Evolutionary conservation across 2,329 filamentous ascomycete genomes (phyloP).

Genomic region (Incumbomyces lentus): DNA sequence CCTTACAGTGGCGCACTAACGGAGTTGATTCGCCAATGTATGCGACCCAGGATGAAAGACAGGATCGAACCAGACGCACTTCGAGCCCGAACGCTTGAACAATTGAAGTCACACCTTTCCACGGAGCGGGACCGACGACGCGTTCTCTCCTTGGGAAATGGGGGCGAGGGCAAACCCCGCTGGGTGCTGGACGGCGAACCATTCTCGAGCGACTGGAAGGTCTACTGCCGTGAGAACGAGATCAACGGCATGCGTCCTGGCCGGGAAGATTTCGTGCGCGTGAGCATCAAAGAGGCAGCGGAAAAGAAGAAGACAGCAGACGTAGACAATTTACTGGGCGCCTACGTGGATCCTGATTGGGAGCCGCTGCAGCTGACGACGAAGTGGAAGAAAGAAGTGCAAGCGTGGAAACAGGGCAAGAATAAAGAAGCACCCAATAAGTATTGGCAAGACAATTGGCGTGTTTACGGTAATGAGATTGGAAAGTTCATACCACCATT

Average conservation of each 20-base stretch:
- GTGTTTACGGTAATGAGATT: not conserved
- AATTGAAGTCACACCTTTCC: no score
- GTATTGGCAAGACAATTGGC: not conserved
- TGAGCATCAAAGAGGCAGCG: not conserved
- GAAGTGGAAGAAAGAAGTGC: not conserved
- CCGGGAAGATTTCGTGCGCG: not conserved
- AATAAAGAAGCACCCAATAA: not conserved
- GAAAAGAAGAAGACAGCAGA: not conserved
- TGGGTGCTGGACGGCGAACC: not conserved
- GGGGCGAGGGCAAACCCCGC: not conserved
- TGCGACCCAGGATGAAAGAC: not conserved
- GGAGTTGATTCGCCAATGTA: not conserved
- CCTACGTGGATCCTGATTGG: constrained; percentile 3
- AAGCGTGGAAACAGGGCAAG: not conserved
- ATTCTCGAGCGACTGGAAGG: not conserved
- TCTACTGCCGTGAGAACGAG: constrained; percentile 3
- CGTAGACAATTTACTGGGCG: not conserved
- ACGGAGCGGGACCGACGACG: not conserved
- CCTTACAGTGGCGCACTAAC: not conserved
- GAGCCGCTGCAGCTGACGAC: not conserved
- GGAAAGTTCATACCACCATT: not conserved
- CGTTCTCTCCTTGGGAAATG: not conserved
- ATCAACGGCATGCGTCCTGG: not conserved
- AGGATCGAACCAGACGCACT: constrained; percentile 8
- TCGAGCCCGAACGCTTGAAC: not conserved